A percentile compares a stretch with the other conserved stretches of the same genome.
phyloP scores from a whole-genome alignment of 805 yeast species.

The Starmerella apis region DNA sequence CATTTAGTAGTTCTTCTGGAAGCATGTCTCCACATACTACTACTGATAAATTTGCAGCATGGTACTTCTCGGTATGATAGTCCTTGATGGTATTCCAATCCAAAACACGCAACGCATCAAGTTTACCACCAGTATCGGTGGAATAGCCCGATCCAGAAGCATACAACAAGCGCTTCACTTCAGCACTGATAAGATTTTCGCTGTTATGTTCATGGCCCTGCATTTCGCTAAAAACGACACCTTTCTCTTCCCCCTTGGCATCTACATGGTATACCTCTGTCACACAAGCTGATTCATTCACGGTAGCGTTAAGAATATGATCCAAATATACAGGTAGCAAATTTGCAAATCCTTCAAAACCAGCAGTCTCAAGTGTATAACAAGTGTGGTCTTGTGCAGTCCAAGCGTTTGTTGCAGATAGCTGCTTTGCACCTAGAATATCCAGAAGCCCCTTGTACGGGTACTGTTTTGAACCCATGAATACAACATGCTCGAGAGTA shows the following conservation, averaged over 20 bases:
- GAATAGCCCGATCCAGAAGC: constrained; percentile 66
- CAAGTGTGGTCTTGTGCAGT: constrained; percentile 93
- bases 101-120: constrained; percentile 61
- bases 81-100: constrained; percentile 62
- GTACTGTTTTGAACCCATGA: constrained; percentile 82
- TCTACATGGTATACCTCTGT: constrained; percentile 95
- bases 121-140: constrained; percentile 88
- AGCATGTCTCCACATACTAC: constrained; percentile 81
- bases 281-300: constrained; percentile 79
- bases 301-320: constrained; percentile 71
- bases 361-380: constrained; percentile 82
- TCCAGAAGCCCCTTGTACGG: constrained; percentile 91
- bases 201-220: constrained; percentile 79
- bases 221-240: constrained; percentile 96
- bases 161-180: constrained; percentile 28
- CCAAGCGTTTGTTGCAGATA: constrained; percentile 91
- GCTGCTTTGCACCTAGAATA: constrained; percentile 70
- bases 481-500: constrained; percentile 84
- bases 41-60: constrained; percentile 75
- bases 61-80: constrained; percentile 62
- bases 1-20: constrained; percentile 53
- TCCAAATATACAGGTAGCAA: constrained; percentile 83
- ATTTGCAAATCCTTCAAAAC: constrained; percentile 86
- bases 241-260: constrained; percentile 81
- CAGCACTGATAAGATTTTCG: constrained; percentile 44